Evolutionary conservation across 129 eudicot species (phyloP), one percentile per base, ranked within the genome.

Genomic region (Artemisia annua): DNA sequence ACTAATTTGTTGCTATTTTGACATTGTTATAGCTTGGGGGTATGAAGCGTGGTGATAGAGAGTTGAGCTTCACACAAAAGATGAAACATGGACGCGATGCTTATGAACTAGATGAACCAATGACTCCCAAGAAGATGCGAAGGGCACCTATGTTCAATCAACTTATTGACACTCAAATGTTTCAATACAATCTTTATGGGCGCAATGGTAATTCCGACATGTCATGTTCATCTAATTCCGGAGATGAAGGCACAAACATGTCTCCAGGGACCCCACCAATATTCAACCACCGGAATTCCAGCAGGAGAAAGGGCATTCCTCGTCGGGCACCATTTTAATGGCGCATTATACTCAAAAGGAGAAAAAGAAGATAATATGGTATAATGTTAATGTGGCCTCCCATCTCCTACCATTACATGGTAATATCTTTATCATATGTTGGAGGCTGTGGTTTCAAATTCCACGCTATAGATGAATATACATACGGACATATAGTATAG

Each of bases 291-390:
- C 60, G 78, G 4, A 90, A 90, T 60, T 81, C 96, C 0, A 89
- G 87, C 62, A 48, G 94, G 75, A 85, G 97, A 56, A 90, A 90
- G 85, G 97, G 97, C 60, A 80, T 85, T 43, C 97, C 97, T 11
- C 95, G 84, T 35, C 91, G 96, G 0, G 94, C 96, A 11, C 96
- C 96, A 1, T 90, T 90, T 26, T 87, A 79, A 79, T 16, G n/a
- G 59, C 18, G 15, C 20, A 13, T 9, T 35, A 7, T 7, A 35
- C 44, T 35, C 9, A 0, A 22, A 6, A 30, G 20, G 24, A 28
- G 19, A 43, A 20, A 64, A 66, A 69, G 14, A 7, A 3, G 77
- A 58, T 44, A 13, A 13, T 12, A 9, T 68, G 74, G 55, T 53
- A 13, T 12, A 11, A 9, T 68, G 74, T 48, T 18, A 69, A 20